Conservation (phyloP, 257 asterid genomes). For the Striga asiatica region DNA sequence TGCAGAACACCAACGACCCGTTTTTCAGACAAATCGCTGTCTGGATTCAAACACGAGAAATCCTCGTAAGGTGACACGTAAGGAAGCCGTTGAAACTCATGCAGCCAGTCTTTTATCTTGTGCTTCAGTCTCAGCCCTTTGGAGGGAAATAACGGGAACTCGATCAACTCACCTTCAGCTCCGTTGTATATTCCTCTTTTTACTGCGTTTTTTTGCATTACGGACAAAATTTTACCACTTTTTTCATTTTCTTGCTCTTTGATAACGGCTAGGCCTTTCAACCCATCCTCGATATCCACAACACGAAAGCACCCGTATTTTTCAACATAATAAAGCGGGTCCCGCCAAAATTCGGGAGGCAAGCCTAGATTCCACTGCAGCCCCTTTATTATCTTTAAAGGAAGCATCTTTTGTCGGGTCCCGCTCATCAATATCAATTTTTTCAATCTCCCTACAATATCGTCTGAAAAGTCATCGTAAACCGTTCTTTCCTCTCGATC, state of each 20-base stretch:
- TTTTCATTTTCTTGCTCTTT: slow-evolving; percentile 16
- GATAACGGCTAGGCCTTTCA: slow-evolving; percentile 49
- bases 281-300: slow-evolving; percentile 63
- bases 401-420: slow-evolving; percentile 41
- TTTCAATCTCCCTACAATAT: slow-evolving; percentile 49
- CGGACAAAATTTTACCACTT: slow-evolving; percentile 25
- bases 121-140: slow-evolving; percentile 68
- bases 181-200: slow-evolving; percentile 44
- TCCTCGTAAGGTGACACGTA: slow-evolving; percentile 70
- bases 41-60: slow-evolving; percentile 32
- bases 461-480: slow-evolving; percentile 36
- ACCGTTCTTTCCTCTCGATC: slow-evolving; percentile 54
- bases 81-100: slow-evolving; percentile 61
- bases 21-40: slow-evolving; percentile 66
- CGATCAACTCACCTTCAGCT: slow-evolving; percentile 38
- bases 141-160: slow-evolving; percentile 70
- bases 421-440: slow-evolving; percentile 71
- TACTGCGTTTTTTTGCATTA: slow-evolving; percentile 55
- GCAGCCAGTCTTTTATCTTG: slow-evolving; percentile 63
- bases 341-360: slow-evolving; percentile 48
- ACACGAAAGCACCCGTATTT: slow-evolving; percentile 27
- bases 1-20: slow-evolving; percentile 78
- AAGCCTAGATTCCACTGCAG: slow-evolving; percentile 72
- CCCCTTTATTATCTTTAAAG: slow-evolving; percentile 58
- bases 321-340: slow-evolving; percentile 38